Conservation (phyloP, 768 basidiomycete genomes). For the Pulveroboletus sp. region DNA sequence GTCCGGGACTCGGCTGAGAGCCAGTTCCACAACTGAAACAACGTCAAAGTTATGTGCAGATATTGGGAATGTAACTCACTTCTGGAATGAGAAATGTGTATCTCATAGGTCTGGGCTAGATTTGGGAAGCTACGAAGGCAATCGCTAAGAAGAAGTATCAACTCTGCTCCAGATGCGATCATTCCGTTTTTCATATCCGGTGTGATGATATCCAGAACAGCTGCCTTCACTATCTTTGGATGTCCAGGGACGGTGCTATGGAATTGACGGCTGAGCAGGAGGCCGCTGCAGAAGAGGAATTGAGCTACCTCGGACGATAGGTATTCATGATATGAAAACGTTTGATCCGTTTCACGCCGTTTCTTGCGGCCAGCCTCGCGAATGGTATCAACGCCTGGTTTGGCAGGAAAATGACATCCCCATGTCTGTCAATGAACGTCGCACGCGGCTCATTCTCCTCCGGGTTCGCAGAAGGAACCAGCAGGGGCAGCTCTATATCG, state of each 20-base stretch:
- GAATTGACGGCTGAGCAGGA: slow-evolving; percentile 1
- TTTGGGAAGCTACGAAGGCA: slow-evolving; percentile 71
- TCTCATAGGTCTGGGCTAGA: slow-evolving; percentile 62
- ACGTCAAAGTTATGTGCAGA: slow-evolving; percentile 1
- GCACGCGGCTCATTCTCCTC: slow-evolving; percentile 66
- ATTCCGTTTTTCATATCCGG: slow-evolving; percentile 62
- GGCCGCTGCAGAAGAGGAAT: not conserved
- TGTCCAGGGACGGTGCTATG: slow-evolving; percentile 64
- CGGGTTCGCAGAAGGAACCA: slow-evolving; percentile 65
- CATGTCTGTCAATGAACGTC: slow-evolving; percentile 74
- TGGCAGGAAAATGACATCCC: slow-evolving; percentile 70
- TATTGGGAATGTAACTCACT: slow-evolving; percentile 41
- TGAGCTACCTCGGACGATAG: slow-evolving; percentile 59
- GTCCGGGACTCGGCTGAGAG: slow-evolving; percentile 57
- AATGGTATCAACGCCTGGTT: slow-evolving; percentile 72
- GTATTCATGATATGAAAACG: slow-evolving; percentile 76
- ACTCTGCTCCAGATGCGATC: slow-evolving; percentile 68
- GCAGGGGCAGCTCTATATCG: slow-evolving; percentile 79
- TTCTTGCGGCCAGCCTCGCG: slow-evolving; percentile 76
- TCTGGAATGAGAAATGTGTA: slow-evolving; percentile 73
- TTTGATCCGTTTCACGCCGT: slow-evolving; percentile 67
- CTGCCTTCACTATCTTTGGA: slow-evolving; percentile 67
- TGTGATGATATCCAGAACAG: slow-evolving; percentile 81
- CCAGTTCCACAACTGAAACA: slow-evolving; percentile 58
- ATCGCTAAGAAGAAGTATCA: slow-evolving; percentile 63